A percentile compares a stretch with the other conserved stretches of the same genome.
phyloP scores from a whole-genome alignment of 441 rosid species.

The Bruguiera hainesii region DNA sequence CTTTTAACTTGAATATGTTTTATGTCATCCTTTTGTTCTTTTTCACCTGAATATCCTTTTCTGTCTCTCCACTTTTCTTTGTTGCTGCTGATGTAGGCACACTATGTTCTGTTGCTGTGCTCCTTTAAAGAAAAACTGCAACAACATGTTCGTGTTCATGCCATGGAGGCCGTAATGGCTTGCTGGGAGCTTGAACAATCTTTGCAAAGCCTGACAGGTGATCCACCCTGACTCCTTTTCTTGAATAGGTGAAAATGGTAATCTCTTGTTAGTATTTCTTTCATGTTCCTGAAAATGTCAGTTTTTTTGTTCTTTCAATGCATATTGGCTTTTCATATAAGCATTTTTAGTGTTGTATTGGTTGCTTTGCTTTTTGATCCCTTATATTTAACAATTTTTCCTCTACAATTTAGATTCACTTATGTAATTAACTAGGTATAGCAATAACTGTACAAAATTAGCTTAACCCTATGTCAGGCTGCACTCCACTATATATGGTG shows the following conservation, averaged over 20 bases:
- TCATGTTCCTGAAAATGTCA: not conserved
- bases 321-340: not conserved
- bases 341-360: not conserved
- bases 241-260: not conserved
- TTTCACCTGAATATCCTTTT: slow-evolving; percentile 15
- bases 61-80: not conserved
- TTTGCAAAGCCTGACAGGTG: slow-evolving; percentile 93
- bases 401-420: not conserved
- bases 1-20: slow-evolving; percentile 13
- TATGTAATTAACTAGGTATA: no score
- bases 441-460: no score
- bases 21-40: not conserved
- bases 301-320: not conserved
- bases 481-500: no score
- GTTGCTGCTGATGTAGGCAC: slow-evolving; percentile 53
- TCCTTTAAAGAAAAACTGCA: slow-evolving; percentile 97
- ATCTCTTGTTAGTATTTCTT: not conserved
- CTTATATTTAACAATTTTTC: not conserved
- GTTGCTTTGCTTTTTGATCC: slow-evolving; percentile 4
- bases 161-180: slow-evolving; percentile 99
- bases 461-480: no score
- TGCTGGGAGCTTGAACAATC: slow-evolving; percentile 99
- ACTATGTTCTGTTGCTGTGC: slow-evolving; percentile 86
- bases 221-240: not conserved
- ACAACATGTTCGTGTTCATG: slow-evolving; percentile 98